Evolutionary conservation across 2,329 filamentous ascomycete species (phyloP).

Genomic region (Fusarium multiceps): DNA sequence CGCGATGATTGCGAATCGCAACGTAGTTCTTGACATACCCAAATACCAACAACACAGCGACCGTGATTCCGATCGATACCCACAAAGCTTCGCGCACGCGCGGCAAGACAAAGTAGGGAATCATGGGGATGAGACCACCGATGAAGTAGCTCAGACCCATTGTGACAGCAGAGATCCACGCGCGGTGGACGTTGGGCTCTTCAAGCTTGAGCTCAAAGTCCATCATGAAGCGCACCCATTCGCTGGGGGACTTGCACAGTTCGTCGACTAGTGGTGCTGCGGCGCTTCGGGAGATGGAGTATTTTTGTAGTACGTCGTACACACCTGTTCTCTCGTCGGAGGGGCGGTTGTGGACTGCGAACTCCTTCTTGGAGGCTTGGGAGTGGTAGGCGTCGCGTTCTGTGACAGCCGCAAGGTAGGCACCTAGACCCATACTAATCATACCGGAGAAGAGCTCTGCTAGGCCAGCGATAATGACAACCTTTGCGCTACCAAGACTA

Average conservation of each 20-base stretch:
- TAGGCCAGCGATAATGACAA: constrained; percentile 77
- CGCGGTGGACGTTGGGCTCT: constrained; percentile 56
- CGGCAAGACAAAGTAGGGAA: constrained; percentile 73
- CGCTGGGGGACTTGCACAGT: constrained; percentile 59
- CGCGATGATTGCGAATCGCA: constrained; percentile 61
- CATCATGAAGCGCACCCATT: constrained; percentile 69
- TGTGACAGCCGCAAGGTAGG: constrained; percentile 74
- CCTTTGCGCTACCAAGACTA: constrained; percentile 70
- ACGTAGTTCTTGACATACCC: constrained; percentile 73
- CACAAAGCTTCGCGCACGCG: constrained; percentile 62
- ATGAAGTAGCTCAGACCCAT: constrained; percentile 77
- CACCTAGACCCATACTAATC: constrained; percentile 82
- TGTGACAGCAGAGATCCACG: constrained; percentile 69
- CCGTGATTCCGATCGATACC: constrained; percentile 70
- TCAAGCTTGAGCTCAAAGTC: constrained; percentile 66
- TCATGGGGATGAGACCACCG: constrained; percentile 75
- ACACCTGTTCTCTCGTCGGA: constrained; percentile 60
- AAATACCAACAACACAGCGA: constrained; percentile 69
- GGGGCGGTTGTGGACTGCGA: constrained; percentile 57
- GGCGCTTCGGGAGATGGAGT: constrained; percentile 58
- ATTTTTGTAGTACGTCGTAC: constrained; percentile 63
- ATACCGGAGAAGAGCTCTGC: constrained; percentile 81
- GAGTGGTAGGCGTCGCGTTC: constrained; percentile 64
- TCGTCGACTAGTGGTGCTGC: constrained; percentile 61
- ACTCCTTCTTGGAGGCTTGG: constrained; percentile 59